Conservation (phyloP, 805 yeast species). For the Candida michaelii region DNA sequence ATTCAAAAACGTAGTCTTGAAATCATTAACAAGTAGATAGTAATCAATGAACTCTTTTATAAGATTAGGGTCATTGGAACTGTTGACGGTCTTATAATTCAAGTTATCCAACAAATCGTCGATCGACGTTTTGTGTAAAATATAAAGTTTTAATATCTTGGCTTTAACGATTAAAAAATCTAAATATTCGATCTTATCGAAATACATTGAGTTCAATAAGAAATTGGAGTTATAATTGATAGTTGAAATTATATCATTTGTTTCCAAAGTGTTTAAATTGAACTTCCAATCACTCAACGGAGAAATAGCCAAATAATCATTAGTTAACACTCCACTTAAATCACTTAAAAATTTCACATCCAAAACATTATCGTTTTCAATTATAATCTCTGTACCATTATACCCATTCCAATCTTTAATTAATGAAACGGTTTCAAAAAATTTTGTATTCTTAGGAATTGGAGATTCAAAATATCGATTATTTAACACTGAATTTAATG, state of each 20-base stretch:
- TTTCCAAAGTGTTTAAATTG: background rate
- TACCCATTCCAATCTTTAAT: constrained; percentile 1
- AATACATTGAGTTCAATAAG: constrained; percentile 23
- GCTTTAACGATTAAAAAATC: constrained; percentile 34
- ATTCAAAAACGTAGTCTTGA: background rate
- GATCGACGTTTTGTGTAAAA: constrained; percentile 18
- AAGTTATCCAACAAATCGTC: background rate
- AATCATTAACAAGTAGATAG: constrained; percentile 8
- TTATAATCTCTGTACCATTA: constrained; percentile 5
- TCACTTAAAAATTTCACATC: constrained; percentile 1
- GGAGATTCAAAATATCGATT: constrained; percentile 2
- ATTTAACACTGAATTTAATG: constrained; percentile 3
- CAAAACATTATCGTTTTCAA: constrained; percentile 10
- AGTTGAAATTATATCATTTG: constrained; percentile 1
- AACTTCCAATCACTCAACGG: constrained; percentile 12
- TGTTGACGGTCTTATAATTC: background rate
- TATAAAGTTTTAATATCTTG: constrained; percentile 20
- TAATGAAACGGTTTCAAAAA: constrained; percentile 1
- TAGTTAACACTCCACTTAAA: background rate
- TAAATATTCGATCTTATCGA: constrained; percentile 22
- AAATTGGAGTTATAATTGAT: constrained; percentile 27
- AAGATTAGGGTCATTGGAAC: background rate
- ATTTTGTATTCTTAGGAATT: background rate
- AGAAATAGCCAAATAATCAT: constrained; percentile 1
- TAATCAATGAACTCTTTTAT: constrained; percentile 6